phyloP scores from a whole-genome alignment of 2,329 filamentous ascomycete species.

The Colletotrichum liaoningense region DNA sequence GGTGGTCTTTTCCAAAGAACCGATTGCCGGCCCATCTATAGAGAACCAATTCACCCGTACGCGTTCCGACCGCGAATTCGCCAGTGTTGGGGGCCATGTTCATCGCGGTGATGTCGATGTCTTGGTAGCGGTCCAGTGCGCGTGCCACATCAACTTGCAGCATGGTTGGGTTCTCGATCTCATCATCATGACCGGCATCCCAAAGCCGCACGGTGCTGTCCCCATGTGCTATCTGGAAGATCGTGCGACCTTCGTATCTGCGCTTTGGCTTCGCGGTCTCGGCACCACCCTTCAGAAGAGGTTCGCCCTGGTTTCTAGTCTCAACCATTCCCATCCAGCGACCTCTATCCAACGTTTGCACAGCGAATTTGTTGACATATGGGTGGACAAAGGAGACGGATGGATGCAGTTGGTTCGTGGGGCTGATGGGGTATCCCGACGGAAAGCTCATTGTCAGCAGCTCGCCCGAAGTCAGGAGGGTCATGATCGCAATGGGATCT shows the following conservation, averaged over 20 bases:
- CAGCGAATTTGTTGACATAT: slow-evolving; percentile 79
- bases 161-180: slow-evolving; percentile 86
- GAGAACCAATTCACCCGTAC: slow-evolving; percentile 84
- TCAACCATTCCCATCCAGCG: slow-evolving; percentile 95
- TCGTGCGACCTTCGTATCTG: slow-evolving; percentile 83
- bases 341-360: slow-evolving; percentile 81
- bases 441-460: slow-evolving; percentile 92
- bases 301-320: slow-evolving; percentile 80
- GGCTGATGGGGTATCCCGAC: slow-evolving; percentile 88
- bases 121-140: slow-evolving; percentile 81
- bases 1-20: slow-evolving; percentile 72
- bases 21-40: slow-evolving; percentile 91
- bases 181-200: slow-evolving; percentile 92
- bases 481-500: slow-evolving; percentile 88
- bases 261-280: slow-evolving; percentile 77
- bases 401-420: slow-evolving; percentile 91
- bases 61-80: slow-evolving; percentile 86
- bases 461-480: slow-evolving; percentile 86
- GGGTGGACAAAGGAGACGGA: slow-evolving; percentile 91
- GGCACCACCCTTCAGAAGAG: slow-evolving; percentile 82
- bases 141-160: slow-evolving; percentile 89
- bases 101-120: slow-evolving; percentile 82
- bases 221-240: slow-evolving; percentile 88
- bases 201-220: slow-evolving; percentile 93
- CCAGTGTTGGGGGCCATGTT: slow-evolving; percentile 84